phyloP scores from a whole-genome alignment of 2,329 filamentous ascomycete genomes.

The Endoconidiophora polonica region DNA sequence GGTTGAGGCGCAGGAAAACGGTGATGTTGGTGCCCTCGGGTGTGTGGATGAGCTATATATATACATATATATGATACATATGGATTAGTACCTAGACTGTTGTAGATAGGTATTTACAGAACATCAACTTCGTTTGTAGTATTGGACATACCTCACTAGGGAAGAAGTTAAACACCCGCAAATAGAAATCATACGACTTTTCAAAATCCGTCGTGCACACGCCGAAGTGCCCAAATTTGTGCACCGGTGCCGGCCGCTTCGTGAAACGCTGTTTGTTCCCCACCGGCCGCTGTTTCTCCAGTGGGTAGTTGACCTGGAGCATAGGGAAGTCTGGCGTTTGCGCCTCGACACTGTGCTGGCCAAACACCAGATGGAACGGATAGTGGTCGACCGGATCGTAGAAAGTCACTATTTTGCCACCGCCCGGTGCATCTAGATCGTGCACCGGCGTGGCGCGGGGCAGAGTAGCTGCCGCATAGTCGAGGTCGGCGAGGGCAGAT shows the following conservation, averaged over 20 bases:
- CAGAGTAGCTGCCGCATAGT: slow-evolving; percentile 29
- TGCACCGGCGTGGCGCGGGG: slow-evolving; percentile 31
- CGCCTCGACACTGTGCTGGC: slow-evolving; percentile 27
- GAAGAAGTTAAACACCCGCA: slow-evolving; percentile 32
- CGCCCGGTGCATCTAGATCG: slow-evolving; percentile 35
- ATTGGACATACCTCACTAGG: slow-evolving; percentile 24
- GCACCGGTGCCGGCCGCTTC: slow-evolving; percentile 29
- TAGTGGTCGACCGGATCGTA: slow-evolving; percentile 37
- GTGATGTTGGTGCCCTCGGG: slow-evolving; percentile 23
- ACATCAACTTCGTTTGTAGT: no score
- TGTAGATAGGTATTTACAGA: no score
- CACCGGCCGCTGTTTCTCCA: slow-evolving; percentile 25
- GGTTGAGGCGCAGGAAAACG: slow-evolving; percentile 29
- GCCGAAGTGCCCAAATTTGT: slow-evolving; percentile 40
- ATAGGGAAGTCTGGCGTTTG: slow-evolving; percentile 22
- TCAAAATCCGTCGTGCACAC: slow-evolving; percentile 35
- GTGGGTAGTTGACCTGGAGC: slow-evolving; percentile 30
- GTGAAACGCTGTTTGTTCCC: slow-evolving; percentile 33
- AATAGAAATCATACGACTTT: slow-evolving; percentile 32
- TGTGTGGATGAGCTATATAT: slow-evolving; percentile 13
- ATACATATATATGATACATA: no score
- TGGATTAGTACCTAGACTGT: not conserved
- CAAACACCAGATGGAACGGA: slow-evolving; percentile 40
- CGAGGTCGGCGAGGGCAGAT: slow-evolving; percentile 36
- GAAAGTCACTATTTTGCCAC: slow-evolving; percentile 34